A percentile compares a stretch with the other conserved stretches of the same genome.
Conservation (phyloP, 2,329 filamentous ascomycete species). For the Trichoderma lentiforme region DNA sequence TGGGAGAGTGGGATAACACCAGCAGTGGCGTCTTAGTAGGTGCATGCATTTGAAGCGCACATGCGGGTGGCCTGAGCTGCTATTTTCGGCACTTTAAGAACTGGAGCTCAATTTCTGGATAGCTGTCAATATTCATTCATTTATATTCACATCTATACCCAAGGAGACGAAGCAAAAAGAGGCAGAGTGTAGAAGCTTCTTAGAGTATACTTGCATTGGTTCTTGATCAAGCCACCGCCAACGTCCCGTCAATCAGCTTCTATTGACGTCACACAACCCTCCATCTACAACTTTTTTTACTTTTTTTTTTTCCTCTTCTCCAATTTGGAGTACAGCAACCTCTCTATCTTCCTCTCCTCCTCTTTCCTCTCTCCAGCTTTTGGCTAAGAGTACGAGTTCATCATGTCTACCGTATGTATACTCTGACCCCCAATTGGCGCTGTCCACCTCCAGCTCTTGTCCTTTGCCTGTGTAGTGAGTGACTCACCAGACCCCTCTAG, state of each 20-base stretch:
- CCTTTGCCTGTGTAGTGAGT: conserved; percentile 24
- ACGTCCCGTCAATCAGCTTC: background rate
- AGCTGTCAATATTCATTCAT: background rate
- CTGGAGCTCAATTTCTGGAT: background rate
- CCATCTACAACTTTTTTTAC: background rate
- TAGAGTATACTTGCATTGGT: background rate
- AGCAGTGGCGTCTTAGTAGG: background rate
- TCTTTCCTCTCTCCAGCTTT: background rate
- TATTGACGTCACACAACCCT: conserved; percentile 10
- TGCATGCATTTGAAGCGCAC: background rate
- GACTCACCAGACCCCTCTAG: conserved; percentile 24
- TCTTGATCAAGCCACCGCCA: background rate
- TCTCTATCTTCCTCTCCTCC: background rate
- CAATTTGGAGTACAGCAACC: background rate
- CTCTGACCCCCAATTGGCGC: background rate
- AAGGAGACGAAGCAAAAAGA: background rate
- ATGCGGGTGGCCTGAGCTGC: background rate
- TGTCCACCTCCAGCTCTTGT: background rate
- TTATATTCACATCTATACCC: background rate
- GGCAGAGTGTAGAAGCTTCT: background rate
- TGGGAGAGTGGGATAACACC: background rate
- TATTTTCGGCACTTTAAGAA: background rate
- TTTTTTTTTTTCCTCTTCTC: background rate
- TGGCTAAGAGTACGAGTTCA: background rate
- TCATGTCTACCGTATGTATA: conserved; percentile 13